A percentile compares a stretch with the other conserved stretches of the same genome.
Conservation (phyloP, 202 grass and related monocot genomes). For the Schoenoplectus tabernaemontani region DNA sequence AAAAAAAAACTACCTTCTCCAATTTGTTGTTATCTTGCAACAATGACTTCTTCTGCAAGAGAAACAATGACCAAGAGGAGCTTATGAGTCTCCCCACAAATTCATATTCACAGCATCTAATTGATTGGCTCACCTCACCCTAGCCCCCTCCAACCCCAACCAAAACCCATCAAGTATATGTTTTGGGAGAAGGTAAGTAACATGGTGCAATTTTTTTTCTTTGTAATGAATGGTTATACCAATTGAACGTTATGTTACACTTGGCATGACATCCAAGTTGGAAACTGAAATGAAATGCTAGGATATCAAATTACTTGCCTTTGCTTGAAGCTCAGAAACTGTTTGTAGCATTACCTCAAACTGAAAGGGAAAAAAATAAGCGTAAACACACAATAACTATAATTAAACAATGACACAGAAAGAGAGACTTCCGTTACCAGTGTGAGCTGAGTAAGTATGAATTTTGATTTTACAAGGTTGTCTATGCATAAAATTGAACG, state of each 20-base stretch:
- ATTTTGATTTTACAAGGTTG: no score
- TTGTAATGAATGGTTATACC: not conserved
- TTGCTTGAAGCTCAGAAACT: constrained; percentile 31
- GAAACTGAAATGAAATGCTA: not conserved
- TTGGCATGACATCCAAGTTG: not conserved
- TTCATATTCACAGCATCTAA: not conserved
- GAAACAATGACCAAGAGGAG: not conserved
- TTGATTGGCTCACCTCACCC: not conserved
- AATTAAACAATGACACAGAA: not conserved
- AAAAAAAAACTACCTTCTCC: constrained; percentile 24
- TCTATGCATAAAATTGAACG: no score
- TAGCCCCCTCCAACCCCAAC: not conserved
- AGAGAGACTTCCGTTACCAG: no score
- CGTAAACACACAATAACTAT: not conserved
- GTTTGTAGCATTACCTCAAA: constrained; percentile 20
- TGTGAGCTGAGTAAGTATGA: no score
- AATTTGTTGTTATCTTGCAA: constrained; percentile 19
- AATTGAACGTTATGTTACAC: not conserved
- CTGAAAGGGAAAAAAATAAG: constrained; percentile 8
- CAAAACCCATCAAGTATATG: not conserved
- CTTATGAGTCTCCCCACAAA: not conserved
- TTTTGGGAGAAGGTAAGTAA: not conserved
- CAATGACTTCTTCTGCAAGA: constrained; percentile 26
- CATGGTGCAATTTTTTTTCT: not conserved
- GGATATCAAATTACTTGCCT: constrained; percentile 15